A percentile compares a stretch with the other conserved stretches of the same genome.
These are phyloP conservation scores for Beverwykella pulmonaria DNA, from an alignment of 495 filamentous ascomycete genomes.

Conservation along the genomic window DNA sequence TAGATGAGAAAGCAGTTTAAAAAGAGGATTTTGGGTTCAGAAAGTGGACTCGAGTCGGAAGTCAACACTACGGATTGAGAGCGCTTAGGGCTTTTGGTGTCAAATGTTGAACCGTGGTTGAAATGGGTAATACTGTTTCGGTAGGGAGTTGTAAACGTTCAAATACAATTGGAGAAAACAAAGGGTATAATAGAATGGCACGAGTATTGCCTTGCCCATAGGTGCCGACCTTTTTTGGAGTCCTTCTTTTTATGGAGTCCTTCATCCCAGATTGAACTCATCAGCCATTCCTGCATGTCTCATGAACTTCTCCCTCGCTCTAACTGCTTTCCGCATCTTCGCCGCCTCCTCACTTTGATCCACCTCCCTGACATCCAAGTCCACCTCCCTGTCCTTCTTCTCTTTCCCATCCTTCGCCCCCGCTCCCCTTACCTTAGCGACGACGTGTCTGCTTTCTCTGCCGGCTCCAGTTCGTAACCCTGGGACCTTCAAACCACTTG, in stretches of 20 bases:
- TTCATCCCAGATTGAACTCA: conserved; percentile 90
- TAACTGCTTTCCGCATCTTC: conserved; percentile 58
- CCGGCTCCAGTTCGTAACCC: conserved; percentile 52
- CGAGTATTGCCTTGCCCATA: not conserved
- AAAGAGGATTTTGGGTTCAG: no score
- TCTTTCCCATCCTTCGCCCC: conserved; percentile 48
- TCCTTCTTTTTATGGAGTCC: not conserved
- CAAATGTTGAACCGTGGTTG: no score
- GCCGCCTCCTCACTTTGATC: conserved; percentile 59
- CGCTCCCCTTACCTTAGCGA: conserved; percentile 36
- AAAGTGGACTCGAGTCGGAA: no score
- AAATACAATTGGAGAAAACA: no score
- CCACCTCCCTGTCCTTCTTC: conserved; percentile 38
- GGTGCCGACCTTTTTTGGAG: no score
- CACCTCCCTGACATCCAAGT: conserved; percentile 47
- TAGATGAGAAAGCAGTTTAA: no score
- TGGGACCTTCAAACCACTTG: conserved; percentile 79
- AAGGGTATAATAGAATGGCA: no score
- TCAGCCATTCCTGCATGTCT: conserved; percentile 70
- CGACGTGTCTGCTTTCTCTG: conserved; percentile 42
- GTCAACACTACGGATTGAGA: no score
- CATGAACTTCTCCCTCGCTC: conserved; percentile 76
- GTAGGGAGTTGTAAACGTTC: no score
- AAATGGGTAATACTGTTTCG: no score
- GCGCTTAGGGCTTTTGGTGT: no score